Evolutionary conservation across 768 basidiomycete genomes (phyloP), one percentile per base, ranked within the genome.

Genomic region (Lactifluus hygrophoroides): DNA sequence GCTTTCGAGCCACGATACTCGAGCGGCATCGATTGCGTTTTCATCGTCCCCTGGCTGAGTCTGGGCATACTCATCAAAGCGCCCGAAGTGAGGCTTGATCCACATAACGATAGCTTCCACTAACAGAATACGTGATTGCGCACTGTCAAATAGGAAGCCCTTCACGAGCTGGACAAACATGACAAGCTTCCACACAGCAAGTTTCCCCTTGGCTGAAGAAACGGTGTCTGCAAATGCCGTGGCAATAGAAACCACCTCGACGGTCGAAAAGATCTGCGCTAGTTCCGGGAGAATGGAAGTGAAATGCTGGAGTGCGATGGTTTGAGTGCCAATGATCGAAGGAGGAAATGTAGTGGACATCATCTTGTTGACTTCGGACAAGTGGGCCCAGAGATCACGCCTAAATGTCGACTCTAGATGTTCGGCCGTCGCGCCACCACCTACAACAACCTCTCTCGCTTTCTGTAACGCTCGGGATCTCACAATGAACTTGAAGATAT

Each of bases 251-350:
- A 94, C 90, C 10, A 96, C 82, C 68, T 97, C 94, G 9, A 88
- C 80, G 5, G 80, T 84, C 16, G 81, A 72, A 68, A 91, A 94
- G 19, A 94, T 84, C 66, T 88, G 85, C 34, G 84, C 77, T 19
- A 97, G 77, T 68, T 93, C 90, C 4, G 94, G 93, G 10, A 98
- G 76, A 61, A 95, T 89, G 23, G 90, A 87, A 2, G 91, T 88
- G 69, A 96, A 97, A 71, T 94, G 88, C 68, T 94, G 92, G 13
- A 96, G 76, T 5, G 93, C 93, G 59, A 95, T 86, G 1, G 92
- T 93, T 68, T 98, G 95, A 2, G 95, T 95, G 51, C 95, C 95
- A 49, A 98, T 92, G 69, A 96, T 88, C n/a, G 88, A 83, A 5
- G 84, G 78, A 0, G 92, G 93, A 2, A 83, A 77, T 0, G 80